A percentile compares a stretch with the other conserved stretches of the same genome.
phyloP scores from a whole-genome alignment of 1,284 basidiomycete genomes.

The Porodaedalea pini region DNA sequence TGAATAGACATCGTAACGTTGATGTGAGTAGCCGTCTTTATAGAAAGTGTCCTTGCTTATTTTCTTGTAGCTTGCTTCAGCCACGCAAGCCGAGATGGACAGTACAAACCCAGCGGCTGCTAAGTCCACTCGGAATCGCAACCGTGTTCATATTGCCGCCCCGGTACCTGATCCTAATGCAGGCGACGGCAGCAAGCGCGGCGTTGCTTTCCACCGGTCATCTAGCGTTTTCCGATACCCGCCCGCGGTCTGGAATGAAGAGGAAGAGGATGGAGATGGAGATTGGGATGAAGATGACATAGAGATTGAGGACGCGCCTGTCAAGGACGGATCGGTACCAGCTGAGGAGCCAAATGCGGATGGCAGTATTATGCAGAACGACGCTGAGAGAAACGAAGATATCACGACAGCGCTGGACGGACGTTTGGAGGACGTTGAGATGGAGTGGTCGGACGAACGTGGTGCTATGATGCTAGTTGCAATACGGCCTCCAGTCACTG shows the following conservation, averaged over 20 bases:
- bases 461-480: conserved; percentile 33
- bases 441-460: conserved; percentile 48
- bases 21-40: conserved; percentile 59
- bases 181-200: conserved; percentile 17
- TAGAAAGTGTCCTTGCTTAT: conserved; percentile 1
- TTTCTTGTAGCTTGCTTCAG: conserved; percentile 57
- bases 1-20: conserved; percentile 98
- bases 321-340: conserved; percentile 16
- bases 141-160: conserved; percentile 16
- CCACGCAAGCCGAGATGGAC: conserved; percentile 66
- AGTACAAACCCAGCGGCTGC: conserved; percentile 42
- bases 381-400: conserved; percentile 22
- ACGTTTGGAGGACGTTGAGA: conserved; percentile 54
- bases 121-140: conserved; percentile 25
- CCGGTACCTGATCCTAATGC: not conserved
- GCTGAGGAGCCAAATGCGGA: conserved; percentile 31
- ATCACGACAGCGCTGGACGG: conserved; percentile 30
- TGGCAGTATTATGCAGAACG: conserved; percentile 23
- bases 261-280: conserved; percentile 70
- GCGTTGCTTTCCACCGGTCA: conserved; percentile 57
- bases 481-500: conserved; percentile 18
- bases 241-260: conserved; percentile 77
- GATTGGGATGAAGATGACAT: conserved; percentile 77
- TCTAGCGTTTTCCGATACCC: conserved; percentile 68
- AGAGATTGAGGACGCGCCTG: conserved; percentile 55